A percentile compares a stretch with the other conserved stretches of the same genome.
phyloP scores from a whole-genome alignment of 148 eudicot genomes.

The Polygonum maritimum region DNA sequence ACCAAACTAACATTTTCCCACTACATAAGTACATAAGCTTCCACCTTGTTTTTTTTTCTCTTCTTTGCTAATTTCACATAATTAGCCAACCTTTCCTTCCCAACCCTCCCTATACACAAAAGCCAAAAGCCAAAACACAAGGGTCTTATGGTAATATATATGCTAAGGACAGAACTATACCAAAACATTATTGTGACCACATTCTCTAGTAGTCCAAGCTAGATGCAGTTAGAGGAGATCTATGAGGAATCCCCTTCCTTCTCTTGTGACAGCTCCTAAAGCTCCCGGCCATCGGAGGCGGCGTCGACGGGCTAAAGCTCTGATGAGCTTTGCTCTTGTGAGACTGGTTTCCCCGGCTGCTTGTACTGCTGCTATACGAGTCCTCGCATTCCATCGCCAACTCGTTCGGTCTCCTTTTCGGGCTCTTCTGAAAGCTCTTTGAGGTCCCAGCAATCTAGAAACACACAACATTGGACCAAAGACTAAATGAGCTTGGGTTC shows the following conservation, averaged over 20 bases:
- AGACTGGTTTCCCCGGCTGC: neutral
- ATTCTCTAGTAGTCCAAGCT: slow-evolving; percentile 33
- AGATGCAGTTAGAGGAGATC: slow-evolving; percentile 68
- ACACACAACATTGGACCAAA: neutral
- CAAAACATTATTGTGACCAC: neutral
- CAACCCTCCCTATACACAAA: neutral
- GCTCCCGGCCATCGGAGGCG: slow-evolving; percentile 53
- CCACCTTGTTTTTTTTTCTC: neutral
- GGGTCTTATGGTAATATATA: neutral
- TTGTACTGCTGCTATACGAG: slow-evolving; percentile 45
- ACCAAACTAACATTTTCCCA: neutral
- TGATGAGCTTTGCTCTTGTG: slow-evolving; percentile 34
- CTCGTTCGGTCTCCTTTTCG: slow-evolving; percentile 10
- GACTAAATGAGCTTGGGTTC: too few species aligned
- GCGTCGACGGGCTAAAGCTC: slow-evolving; percentile 80
- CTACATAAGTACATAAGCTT: neutral
- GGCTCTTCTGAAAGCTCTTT: slow-evolving; percentile 34
- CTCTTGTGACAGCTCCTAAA: slow-evolving; percentile 48
- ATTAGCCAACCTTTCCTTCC: neutral
- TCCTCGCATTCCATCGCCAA: slow-evolving; percentile 50
- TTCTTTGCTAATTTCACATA: neutral
- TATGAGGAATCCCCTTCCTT: slow-evolving; percentile 98
- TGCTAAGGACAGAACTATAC: neutral
- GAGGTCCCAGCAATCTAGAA: slow-evolving; percentile 73
- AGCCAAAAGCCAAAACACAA: neutral